Percentiles rank a stretch among this genome's conserved stretches.
Evolutionary conservation across 768 basidiomycete genomes (phyloP).

Genomic region (Rhizopogon sp.): DNA sequence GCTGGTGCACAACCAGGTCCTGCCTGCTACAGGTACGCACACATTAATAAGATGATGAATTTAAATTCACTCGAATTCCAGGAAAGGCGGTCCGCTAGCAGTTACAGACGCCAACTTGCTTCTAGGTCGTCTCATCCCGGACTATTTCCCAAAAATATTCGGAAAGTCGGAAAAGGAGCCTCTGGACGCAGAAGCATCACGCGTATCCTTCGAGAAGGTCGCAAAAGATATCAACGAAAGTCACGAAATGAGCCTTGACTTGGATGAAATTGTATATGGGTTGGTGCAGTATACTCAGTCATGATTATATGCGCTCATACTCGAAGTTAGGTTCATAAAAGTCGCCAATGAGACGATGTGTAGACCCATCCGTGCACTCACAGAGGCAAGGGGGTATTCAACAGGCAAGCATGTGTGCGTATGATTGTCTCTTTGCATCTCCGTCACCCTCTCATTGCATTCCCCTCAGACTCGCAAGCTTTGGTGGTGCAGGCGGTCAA

Average conservation of each 20-base stretch:
- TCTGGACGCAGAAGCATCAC: slow-evolving; percentile 71
- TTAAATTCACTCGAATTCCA: slow-evolving; percentile 20
- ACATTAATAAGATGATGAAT: background rate
- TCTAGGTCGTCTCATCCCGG: slow-evolving; percentile 82
- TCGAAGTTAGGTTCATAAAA: slow-evolving; percentile 72
- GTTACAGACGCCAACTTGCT: slow-evolving; percentile 92
- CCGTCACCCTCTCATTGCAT: background rate
- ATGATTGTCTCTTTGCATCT: background rate
- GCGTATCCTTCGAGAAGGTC: slow-evolving; percentile 60
- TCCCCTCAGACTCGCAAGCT: slow-evolving; percentile 63
- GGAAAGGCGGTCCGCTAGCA: slow-evolving; percentile 88
- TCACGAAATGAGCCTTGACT: slow-evolving; percentile 49
- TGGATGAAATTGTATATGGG: slow-evolving; percentile 92
- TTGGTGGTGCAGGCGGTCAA: slow-evolving; percentile 88
- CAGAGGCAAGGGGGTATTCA: slow-evolving; percentile 84
- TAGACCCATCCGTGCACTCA: slow-evolving; percentile 85
- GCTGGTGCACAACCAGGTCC: slow-evolving; percentile 95
- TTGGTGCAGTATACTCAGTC: slow-evolving; percentile 25
- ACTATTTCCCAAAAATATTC: slow-evolving; percentile 94
- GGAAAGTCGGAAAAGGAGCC: slow-evolving; percentile 85
- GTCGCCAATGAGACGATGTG: slow-evolving; percentile 98
- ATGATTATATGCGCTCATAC: background rate
- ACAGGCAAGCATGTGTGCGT: slow-evolving; percentile 66
- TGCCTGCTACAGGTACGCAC: slow-evolving; percentile 73
- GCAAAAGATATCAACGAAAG: slow-evolving; percentile 66